A percentile compares a stretch with the other conserved stretches of the same genome.
phyloP scores from a whole-genome alignment of 441 rosid species.

The Daphne laureola region DNA sequence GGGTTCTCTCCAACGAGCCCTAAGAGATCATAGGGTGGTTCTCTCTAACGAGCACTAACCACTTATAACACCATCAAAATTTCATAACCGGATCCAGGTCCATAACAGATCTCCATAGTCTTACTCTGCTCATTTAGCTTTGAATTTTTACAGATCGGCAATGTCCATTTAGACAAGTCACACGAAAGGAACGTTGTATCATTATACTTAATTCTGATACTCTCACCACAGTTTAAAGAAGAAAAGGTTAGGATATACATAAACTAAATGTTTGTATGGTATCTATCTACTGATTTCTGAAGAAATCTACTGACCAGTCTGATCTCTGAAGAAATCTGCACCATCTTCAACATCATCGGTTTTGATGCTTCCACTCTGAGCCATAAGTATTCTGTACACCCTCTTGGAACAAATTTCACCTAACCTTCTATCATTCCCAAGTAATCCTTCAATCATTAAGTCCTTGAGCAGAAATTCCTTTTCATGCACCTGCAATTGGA shows the following conservation, averaged over 20 bases:
- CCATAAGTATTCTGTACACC: constrained; percentile 80
- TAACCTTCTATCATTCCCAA: constrained; percentile 60
- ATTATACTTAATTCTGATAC: not conserved
- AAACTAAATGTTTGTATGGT: not conserved
- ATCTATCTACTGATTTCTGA: constrained; percentile 20
- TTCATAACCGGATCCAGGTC: too few species aligned
- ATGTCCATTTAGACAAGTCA: too few species aligned
- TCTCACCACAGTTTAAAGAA: too few species aligned
- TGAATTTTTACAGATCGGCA: too few species aligned
- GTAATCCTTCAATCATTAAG: constrained; percentile 57
- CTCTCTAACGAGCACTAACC: too few species aligned
- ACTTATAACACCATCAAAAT: too few species aligned
- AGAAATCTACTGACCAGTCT: constrained; percentile 46
- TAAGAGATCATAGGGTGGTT: too few species aligned
- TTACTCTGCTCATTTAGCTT: too few species aligned
- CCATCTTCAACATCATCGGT: constrained; percentile 88
- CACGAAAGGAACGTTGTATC: too few species aligned
- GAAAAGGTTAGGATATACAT: not conserved
- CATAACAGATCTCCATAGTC: not conserved
- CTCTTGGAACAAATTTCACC: constrained; percentile 90
- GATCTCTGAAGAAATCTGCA: constrained; percentile 60
- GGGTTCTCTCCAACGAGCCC: too few species aligned
- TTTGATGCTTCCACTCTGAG: constrained; percentile 58
- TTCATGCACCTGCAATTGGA: constrained; percentile 53
- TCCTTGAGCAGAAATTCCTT: constrained; percentile 83